These are phyloP conservation scores for Auricularia heimuer DNA, from an alignment of 768 basidiomycete species.

Conservation along the genomic window DNA sequence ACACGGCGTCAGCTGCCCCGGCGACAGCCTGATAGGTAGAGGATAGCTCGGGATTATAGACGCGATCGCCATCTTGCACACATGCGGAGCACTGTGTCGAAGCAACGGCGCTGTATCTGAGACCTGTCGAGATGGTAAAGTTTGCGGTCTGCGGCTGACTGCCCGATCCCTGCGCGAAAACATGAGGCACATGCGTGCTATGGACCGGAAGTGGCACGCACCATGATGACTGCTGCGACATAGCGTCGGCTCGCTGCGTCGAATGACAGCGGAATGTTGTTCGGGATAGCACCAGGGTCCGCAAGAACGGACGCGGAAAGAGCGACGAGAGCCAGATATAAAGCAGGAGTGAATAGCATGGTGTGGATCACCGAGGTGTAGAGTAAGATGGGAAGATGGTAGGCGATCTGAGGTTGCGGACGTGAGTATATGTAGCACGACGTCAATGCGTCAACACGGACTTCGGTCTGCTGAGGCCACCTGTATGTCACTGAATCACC, in stretches of 20 bases:
- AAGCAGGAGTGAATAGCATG: background rate
- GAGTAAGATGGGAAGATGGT: background rate
- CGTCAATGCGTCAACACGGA: no score
- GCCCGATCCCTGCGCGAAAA: background rate
- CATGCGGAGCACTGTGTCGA: background rate
- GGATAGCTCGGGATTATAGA: background rate
- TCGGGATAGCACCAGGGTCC: background rate
- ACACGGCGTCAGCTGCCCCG: background rate
- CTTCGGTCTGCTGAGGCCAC: no score
- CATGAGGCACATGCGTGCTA: background rate
- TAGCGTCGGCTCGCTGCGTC: background rate
- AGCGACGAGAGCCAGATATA: background rate
- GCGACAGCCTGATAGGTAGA: background rate
- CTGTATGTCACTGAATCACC: no score
- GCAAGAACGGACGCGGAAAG: background rate
- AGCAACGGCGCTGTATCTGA: background rate
- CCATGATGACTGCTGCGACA: background rate
- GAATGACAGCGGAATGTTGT: background rate
- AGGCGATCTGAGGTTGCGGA: background rate
- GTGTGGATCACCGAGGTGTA: background rate
- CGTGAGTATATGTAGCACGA: background rate
- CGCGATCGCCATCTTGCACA: background rate
- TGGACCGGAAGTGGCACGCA: background rate
- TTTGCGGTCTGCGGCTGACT: background rate
- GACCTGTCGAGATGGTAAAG: background rate